These are phyloP conservation scores for Goffeauzyma gilvescens DNA, from an alignment of 768 basidiomycete species.

Conservation along the genomic window DNA sequence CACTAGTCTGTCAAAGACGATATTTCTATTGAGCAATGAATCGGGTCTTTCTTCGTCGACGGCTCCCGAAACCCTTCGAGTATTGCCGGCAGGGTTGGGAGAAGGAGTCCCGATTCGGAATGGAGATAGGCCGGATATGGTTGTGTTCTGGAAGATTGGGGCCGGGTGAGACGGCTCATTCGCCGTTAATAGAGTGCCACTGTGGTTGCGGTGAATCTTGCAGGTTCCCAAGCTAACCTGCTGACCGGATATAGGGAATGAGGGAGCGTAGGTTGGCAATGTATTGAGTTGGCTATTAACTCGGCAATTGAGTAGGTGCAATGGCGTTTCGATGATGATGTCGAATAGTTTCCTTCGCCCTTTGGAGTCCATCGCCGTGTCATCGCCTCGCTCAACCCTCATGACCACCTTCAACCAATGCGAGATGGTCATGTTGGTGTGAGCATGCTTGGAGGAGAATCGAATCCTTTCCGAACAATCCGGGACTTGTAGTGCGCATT, in stretches of 20 bases:
- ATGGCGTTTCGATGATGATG: constrained; percentile 41
- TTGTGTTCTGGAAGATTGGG: too few species aligned
- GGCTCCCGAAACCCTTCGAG: constrained; percentile 3
- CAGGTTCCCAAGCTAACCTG: too few species aligned
- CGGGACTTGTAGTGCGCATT: constrained; percentile 51
- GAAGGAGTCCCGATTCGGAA: too few species aligned
- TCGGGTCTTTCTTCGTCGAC: constrained; percentile 12
- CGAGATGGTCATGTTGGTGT: constrained; percentile 51
- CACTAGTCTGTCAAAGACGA: constrained; percentile 58
- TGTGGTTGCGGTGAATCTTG: too few species aligned
- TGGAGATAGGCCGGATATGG: too few species aligned
- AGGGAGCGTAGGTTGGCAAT: constrained; percentile 51
- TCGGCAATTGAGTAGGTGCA: constrained; percentile 71
- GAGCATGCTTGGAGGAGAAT: constrained; percentile 61
- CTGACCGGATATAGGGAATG: constrained; percentile 10
- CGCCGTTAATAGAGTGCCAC: too few species aligned
- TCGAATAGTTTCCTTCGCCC: constrained; percentile 50
- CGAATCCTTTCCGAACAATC: constrained; percentile 38
- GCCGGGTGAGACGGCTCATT: too few species aligned
- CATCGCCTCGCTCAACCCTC: constrained; percentile 64
- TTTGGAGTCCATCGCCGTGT: constrained; percentile 43
- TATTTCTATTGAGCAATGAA: constrained; percentile 30
- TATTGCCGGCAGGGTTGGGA: too few species aligned
- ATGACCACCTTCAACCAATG: constrained; percentile 68
- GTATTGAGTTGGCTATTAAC: constrained; percentile 63